Evolutionary conservation across 2,329 filamentous ascomycete genomes (phyloP), one percentile per base, ranked within the genome.

Genomic region (Leptodontidium sp.): DNA sequence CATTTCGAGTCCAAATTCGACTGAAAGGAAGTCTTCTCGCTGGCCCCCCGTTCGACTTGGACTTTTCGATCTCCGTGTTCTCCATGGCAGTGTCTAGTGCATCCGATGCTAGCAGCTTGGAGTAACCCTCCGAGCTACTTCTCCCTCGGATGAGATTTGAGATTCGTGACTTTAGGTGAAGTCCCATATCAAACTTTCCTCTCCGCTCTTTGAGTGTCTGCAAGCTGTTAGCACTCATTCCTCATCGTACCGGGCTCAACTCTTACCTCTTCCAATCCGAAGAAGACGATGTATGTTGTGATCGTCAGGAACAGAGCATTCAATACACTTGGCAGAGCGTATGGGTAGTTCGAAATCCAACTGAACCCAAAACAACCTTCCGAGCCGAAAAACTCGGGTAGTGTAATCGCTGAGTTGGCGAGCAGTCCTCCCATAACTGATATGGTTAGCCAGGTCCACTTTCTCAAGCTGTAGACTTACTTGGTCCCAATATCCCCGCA

Each of bases 401-500:
- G 65, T 24, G 78, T 80, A 4, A 68, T 75, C 1, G 77, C 78
- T 0, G 82, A 82, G 29, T 84, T 81, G 0, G 82, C 82, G 4
- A 84, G 77, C n/a, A 80, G 70, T 1, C 82, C 82, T 17, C 82
- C 81, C 26, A 81, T 71, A 0, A 79, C 70, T 73, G 52, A 29
- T 52, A 63, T 17, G 45, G 40, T 65, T 62, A 71, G 63, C 50
- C 49, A 40, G 8, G 38, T 40, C 38, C 38, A 12, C 38, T 40
- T 40, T 11, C 38, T 40, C 11, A 11, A 12, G 11, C 38, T 40
- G 38, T 40, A 11, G 7, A 40, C 38, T 40, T 12, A 40, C 38
- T 40, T 40, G 11, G 52, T 89, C 79, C 71, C 29, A 82, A 77
- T 75, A 79, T 79, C 1, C 79, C 77, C 1, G 84, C 84, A 58